These are phyloP conservation scores for Oldenlandia corymbosa DNA, from an alignment of 257 asterid genomes.

Conservation along the genomic window DNA sequence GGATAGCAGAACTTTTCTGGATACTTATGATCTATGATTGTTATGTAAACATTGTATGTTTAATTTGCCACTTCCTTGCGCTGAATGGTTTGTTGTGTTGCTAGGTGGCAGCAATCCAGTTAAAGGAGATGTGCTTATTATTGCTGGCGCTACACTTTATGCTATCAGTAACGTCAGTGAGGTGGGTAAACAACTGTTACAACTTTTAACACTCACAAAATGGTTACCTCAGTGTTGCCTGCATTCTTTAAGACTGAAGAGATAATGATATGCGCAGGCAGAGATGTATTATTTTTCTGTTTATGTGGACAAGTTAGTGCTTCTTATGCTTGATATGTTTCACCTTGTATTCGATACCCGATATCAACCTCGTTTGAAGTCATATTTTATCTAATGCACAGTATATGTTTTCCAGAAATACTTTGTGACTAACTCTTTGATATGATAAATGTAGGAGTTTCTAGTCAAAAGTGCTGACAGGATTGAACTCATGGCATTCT, in stretches of 20 bases:
- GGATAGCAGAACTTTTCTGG: background rate
- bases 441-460: constrained; percentile 56
- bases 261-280: background rate
- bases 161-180: constrained; percentile 85
- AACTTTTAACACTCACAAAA: constrained; percentile 4
- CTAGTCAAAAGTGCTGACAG: constrained; percentile 84
- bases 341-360: background rate
- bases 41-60: background rate
- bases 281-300: background rate
- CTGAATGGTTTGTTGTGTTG: constrained; percentile 5
- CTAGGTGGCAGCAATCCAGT: constrained; percentile 78
- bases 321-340: background rate
- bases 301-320: background rate
- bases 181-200: constrained; percentile 36
- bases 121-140: constrained; percentile 71
- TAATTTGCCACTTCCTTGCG: background rate
- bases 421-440: background rate
- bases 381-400: background rate
- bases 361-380: background rate
- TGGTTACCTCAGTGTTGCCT: background rate
- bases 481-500: constrained; percentile 86
- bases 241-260: background rate
- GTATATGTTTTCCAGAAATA: background rate
- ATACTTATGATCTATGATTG: background rate
- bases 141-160: constrained; percentile 87